Conservation (phyloP, 2,329 filamentous ascomycete genomes). For the Sporothrix inflata region DNA sequence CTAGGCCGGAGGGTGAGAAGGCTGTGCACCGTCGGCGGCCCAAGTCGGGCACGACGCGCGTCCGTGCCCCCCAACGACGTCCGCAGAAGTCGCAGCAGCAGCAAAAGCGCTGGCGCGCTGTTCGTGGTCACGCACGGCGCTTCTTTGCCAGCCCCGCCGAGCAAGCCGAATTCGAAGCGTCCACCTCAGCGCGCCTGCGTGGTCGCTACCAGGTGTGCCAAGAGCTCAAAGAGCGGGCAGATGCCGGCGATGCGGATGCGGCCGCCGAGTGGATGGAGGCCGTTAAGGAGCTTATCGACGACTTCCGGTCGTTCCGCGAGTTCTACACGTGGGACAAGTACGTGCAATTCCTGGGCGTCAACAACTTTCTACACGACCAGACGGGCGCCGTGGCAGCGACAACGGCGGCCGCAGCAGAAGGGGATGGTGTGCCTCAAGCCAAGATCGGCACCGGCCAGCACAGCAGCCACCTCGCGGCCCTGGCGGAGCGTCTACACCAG, state of each 20-base stretch:
- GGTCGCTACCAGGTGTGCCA: conserved; percentile 50
- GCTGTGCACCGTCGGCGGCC: not conserved
- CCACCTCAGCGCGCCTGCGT: conserved; percentile 38
- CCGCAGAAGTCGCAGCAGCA: not conserved
- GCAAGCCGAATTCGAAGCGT: conserved; percentile 38
- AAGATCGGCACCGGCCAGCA: conserved; percentile 29
- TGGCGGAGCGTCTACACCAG: conserved; percentile 60
- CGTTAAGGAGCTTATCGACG: conserved; percentile 62
- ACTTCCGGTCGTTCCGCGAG: conserved; percentile 64
- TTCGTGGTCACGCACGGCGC: conserved; percentile 30
- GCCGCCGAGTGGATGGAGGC: conserved; percentile 59
- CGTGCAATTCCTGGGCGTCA: conserved; percentile 57
- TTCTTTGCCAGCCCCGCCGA: conserved; percentile 37
- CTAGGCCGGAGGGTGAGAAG: not conserved
- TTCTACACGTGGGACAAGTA: conserved; percentile 71
- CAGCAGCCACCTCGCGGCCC: conserved; percentile 54
- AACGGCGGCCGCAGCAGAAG: conserved; percentile 19
- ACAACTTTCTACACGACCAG: conserved; percentile 44
- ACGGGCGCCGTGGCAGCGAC: conserved; percentile 35
- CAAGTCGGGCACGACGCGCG: not conserved
- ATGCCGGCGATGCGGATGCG: conserved; percentile 49
- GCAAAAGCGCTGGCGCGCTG: conserved; percentile 25
- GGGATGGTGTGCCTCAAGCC: not conserved
- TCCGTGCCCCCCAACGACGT: not conserved
- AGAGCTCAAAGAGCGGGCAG: conserved; percentile 42